Evolutionary conservation across 2,329 filamentous ascomycete species (phyloP).

Genomic region (Venturia aucupariae): DNA sequence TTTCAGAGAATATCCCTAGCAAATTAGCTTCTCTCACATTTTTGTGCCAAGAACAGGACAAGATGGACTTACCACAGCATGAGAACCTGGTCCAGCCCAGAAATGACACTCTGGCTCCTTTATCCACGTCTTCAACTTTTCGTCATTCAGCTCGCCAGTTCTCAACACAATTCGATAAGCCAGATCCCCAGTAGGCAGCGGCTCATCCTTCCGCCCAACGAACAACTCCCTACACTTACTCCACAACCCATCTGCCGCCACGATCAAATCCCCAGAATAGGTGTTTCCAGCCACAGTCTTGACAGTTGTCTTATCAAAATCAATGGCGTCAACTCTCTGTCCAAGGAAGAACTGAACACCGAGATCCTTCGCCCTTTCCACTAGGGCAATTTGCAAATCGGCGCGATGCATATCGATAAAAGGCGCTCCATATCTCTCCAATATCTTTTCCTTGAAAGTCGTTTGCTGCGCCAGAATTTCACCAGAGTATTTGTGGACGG

Average conservation of each 20-base stretch:
- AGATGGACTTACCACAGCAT: conserved; percentile 41
- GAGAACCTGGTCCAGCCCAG: conserved; percentile 54
- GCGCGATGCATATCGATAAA: conserved; percentile 50
- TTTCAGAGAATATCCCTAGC: conserved; percentile 39
- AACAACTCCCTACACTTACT: conserved; percentile 37
- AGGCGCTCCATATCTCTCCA: conserved; percentile 34
- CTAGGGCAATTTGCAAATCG: conserved; percentile 40
- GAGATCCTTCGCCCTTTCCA: conserved; percentile 39
- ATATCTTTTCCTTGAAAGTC: conserved; percentile 45
- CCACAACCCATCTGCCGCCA: conserved; percentile 54
- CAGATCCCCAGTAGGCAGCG: conserved; percentile 41
- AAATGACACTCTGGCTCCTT: conserved; percentile 45
- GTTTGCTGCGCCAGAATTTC: conserved; percentile 41
- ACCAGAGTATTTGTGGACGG: conserved; percentile 45
- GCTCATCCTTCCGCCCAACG: conserved; percentile 37
- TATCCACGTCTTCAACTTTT: conserved; percentile 37
- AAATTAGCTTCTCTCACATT: neutral
- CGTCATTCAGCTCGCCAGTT: conserved; percentile 37
- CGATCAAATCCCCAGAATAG: conserved; percentile 45
- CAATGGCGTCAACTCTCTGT: conserved; percentile 35
- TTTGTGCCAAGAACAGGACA: neutral
- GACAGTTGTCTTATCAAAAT: conserved; percentile 30
- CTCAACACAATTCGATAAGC: conserved; percentile 41
- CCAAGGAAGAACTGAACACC: conserved; percentile 39
- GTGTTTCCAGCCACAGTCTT: conserved; percentile 32